Evolutionary conservation across 441 rosid genomes (phyloP), one percentile per base, ranked within the genome.

Genomic region (Arabidopsis lyrata): DNA sequence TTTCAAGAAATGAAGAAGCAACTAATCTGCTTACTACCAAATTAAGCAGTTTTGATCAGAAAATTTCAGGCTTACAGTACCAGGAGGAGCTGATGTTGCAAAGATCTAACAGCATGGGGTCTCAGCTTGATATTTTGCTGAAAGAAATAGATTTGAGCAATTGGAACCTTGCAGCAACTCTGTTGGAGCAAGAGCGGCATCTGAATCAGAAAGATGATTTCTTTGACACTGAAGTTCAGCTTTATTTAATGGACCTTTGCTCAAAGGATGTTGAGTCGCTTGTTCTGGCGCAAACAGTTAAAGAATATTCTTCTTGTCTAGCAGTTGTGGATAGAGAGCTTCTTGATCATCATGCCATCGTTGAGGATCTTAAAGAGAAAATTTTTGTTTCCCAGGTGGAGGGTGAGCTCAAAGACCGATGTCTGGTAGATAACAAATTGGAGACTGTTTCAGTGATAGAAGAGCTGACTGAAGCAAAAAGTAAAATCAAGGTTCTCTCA

Each of bases 21-120:
- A 80, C 95, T 59, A 89, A 82, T 59, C 85, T 83, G 68, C 87
- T 94, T 73, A 74, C 83, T 54, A 66, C 70, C 53, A 92, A 87
- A 85, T 70, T 94, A 73, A 88, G 80, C 65, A 74, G 75, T 78
- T 94, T 92, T 34, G 98, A 89, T 85, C 85, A 84, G 78, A 90
- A 85, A 76, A 86, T 90, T 73, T 81, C 76, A 58, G 88, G 84
- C 53, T 72, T 96, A 50, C 98, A 89, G 86, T 74, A 78, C 79
- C 99, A 88, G 68, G 99, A 96, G 83, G 97, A 96, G 85, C 66
- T 81, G 80, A 92, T 94, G 99, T 79, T 96, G 80, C 88, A 94
- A 78, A 90, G 97, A 82, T 89, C 89, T 70, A 85, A 89, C 72
- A 68, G 82, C 71, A 89, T 96, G 81, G 96, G 93, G 67, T 87